Base-by-base conservation (phyloP, 768 basidiomycete genomes). In the Amanita polypyramis region DNA sequence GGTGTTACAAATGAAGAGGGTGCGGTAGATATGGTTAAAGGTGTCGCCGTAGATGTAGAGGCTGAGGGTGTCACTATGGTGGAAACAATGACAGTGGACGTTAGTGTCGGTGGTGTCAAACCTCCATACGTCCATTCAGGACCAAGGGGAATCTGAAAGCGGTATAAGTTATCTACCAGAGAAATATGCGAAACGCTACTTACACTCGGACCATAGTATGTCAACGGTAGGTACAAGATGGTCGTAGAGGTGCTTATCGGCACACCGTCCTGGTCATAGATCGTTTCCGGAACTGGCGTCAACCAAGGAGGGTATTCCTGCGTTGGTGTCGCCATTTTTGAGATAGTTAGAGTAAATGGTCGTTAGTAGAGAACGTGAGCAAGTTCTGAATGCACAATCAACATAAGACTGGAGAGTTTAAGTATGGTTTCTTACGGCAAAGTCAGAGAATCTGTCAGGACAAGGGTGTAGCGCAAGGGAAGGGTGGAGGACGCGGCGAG, bases 161-260 rank as follows among this genome's bases (percentile, higher is more conserved):
- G 20, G 38, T 30, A 30, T 14, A 34, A 15, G 48, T 45, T 17
- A 21, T 37, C 30, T n/a, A 5, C 3, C 11, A 39, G 37, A 20
- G 23, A 43, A 40, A 42, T 36, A 10, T 4, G 10, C 5, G n/a
- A 7, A 29, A 23, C 15, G 43, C 14, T 6, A 76, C 85, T 75
- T 59, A 89, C 86, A 61, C 81, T 80, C 45, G 88, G 85, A 25
- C 88, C 88, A 54, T 76, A 87, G 64, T 90, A 91, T 0, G 87
- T 89, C 54, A 88, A 65, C 34, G 88, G 84, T 43, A 89, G 59
- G 54, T 72, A 77, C 21, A 85, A 56, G 8, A 82, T 65, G 27
- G 65, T 70, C 20, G 77, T 79, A 36, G 70, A 68, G 11, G 82
- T 85, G 41, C 75, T 68, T 47, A 79, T 55, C 29, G 74, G 71